Conservation (phyloP, 331 rosid species). For the Stylosanthes scabra region DNA sequence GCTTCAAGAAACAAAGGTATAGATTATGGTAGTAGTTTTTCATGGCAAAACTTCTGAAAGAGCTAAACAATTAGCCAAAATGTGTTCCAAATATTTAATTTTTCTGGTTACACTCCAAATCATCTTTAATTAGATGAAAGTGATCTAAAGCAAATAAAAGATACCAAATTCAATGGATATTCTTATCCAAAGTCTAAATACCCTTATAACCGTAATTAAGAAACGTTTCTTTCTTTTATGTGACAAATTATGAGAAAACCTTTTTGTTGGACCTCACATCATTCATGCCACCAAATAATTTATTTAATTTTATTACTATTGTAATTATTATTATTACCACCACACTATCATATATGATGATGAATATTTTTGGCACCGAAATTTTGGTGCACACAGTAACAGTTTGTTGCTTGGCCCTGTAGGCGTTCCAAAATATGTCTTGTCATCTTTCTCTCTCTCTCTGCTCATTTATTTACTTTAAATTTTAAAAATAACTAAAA, state of each 20-base stretch:
- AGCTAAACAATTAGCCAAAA: no score
- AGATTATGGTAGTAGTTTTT: no score
- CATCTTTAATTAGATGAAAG: no score
- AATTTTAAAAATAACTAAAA: neutral
- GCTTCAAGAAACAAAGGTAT: no score
- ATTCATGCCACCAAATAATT: neutral
- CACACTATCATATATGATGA: neutral
- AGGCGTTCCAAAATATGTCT: conserved; percentile 4
- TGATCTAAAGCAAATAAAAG: no score
- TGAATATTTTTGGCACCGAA: neutral
- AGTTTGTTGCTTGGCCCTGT: conserved; percentile 17
- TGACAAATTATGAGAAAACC: neutral
- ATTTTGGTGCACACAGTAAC: neutral
- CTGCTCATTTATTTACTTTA: neutral
- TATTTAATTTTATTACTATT: no score
- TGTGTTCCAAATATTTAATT: no score
- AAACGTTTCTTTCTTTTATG: neutral
- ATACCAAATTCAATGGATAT: neutral
- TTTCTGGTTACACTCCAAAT: no score
- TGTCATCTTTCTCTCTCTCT: neutral
- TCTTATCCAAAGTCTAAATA: neutral
- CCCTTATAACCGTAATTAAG: neutral
- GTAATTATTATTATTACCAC: neutral
- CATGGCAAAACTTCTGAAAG: no score
- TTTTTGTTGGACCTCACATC: no score